phyloP scores from a whole-genome alignment of 148 eudicot species.

The Hydrangea macrophylla region DNA sequence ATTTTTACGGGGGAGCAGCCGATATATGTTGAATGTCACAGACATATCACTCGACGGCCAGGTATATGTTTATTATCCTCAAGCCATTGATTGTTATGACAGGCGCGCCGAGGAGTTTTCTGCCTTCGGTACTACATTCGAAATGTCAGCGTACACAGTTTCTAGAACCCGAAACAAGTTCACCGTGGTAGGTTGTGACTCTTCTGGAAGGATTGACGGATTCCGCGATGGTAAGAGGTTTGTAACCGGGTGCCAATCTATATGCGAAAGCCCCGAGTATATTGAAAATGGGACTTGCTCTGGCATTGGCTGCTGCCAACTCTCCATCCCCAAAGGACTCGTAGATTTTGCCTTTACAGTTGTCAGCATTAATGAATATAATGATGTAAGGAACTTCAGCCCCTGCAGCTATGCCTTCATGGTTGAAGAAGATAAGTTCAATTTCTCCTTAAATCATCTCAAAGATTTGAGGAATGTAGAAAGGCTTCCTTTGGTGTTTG shows the following conservation, averaged over 20 bases:
- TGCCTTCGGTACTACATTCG: neutral
- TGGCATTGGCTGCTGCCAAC: constrained; percentile 29
- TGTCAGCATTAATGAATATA: neutral
- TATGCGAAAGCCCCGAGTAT: neutral
- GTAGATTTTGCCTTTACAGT: neutral
- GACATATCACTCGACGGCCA: constrained; percentile 13
- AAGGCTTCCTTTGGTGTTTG: constrained; percentile 23
- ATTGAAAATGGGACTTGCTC: constrained; percentile 18
- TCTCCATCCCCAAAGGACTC: constrained; percentile 6
- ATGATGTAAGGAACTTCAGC: neutral
- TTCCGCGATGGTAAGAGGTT: neutral
- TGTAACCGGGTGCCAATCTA: constrained; percentile 15
- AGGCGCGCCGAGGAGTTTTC: neutral
- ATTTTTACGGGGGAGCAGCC: neutral
- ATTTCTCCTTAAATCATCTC: constrained; percentile 14
- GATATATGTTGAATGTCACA: neutral
- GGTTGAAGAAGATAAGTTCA: constrained; percentile 14
- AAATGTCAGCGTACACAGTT: neutral
- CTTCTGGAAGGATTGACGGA: constrained; percentile 2
- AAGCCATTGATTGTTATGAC: neutral
- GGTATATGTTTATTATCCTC: neutral
- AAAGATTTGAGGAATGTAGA: neutral
- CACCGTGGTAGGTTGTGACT: constrained; percentile 30
- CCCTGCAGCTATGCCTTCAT: constrained; percentile 33
- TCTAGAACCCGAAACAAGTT: constrained; percentile 16